Evolutionary conservation across 441 rosid genomes (phyloP).

Genomic region (Brassica hybrid): DNA sequence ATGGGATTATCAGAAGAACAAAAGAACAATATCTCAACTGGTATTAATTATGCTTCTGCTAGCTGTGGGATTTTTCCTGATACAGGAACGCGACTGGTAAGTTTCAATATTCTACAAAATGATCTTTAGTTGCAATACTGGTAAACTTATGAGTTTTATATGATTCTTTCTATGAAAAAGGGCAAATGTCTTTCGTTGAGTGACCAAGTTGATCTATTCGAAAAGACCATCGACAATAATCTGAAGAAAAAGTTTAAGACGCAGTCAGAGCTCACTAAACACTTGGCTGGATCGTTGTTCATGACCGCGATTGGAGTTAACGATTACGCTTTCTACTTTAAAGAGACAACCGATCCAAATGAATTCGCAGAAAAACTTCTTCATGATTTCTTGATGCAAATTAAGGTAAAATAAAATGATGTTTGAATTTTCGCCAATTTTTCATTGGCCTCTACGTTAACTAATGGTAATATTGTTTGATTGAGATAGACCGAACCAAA

Average conservation of each 20-base stretch:
- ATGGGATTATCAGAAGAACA: constrained; percentile 32
- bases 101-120: constrained; percentile 19
- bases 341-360: background rate
- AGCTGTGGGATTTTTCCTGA: constrained; percentile 37
- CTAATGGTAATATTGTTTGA: background rate
- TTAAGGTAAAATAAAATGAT: constrained; percentile 19
- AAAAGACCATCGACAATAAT: constrained; percentile 27
- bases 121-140: background rate
- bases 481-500: background rate
- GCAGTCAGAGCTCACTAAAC: constrained; percentile 18
- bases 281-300: constrained; percentile 38
- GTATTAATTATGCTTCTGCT: constrained; percentile 44
- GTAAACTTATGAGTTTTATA: background rate
- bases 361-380: constrained; percentile 32
- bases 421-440: background rate
- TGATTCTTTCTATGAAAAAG: constrained; percentile 25
- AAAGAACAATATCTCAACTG: constrained; percentile 33
- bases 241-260: constrained; percentile 22
- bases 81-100: constrained; percentile 20
- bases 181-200: constrained; percentile 37
- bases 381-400: constrained; percentile 27
- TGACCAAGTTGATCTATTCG: constrained; percentile 36
- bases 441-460: background rate
- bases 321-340: constrained; percentile 24
- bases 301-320: constrained; percentile 37